Percentiles rank a stretch among this genome's conserved stretches.
Evolutionary conservation across 2,329 filamentous ascomycete species (phyloP).

Genomic region (Aspergillus chevalieri): DNA sequence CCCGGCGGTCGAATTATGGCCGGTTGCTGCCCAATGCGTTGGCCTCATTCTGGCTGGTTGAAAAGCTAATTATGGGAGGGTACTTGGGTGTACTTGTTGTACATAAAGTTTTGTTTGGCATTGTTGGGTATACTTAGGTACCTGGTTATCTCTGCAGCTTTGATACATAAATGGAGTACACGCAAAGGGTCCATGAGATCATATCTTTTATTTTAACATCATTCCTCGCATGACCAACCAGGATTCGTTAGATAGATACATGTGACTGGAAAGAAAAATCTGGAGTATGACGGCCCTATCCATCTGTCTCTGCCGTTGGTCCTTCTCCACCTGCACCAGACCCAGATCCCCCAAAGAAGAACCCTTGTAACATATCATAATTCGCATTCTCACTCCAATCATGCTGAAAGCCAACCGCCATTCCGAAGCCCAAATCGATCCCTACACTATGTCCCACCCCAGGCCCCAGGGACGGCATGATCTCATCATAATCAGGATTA

Average conservation of each 20-base stretch:
- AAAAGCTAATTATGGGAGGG: no score
- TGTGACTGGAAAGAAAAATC: no score
- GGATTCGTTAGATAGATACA: no score
- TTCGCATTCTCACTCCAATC: conserved; percentile 45
- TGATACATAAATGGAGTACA: no score
- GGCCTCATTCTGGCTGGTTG: background rate
- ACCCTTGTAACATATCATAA: conserved; percentile 50
- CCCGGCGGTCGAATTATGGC: background rate
- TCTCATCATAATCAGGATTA: conserved; percentile 23
- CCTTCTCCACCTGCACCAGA: conserved; percentile 15
- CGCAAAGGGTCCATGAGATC: background rate
- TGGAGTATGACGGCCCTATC: no score
- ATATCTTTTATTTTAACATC: background rate
- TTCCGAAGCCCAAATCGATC: conserved; percentile 41
- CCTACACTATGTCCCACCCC: conserved; percentile 35
- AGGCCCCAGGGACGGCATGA: conserved; percentile 24
- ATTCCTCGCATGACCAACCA: no score
- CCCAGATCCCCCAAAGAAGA: conserved; percentile 48
- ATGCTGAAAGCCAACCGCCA: conserved; percentile 42
- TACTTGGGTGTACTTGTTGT: no score
- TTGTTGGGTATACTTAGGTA: no score
- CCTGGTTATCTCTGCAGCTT: no score
- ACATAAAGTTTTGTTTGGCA: no score
- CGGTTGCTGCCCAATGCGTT: conserved; percentile 1
- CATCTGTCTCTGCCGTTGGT: no score